Base-by-base conservation (phyloP, 106 monocot species). In the Dactylorhiza incarnata region DNA sequence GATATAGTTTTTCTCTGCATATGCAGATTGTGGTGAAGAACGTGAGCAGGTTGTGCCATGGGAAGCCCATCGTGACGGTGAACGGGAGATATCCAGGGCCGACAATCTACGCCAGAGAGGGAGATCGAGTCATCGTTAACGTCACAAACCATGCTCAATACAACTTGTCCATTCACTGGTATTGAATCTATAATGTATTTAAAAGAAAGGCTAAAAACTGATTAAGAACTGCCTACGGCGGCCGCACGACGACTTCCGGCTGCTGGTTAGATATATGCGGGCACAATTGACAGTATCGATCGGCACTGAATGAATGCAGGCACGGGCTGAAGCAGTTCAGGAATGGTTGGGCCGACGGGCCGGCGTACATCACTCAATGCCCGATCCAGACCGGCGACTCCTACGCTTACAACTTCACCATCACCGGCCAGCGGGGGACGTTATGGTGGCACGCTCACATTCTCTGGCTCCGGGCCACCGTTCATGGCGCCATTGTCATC, bases 311-410 rank as follows among this genome's bases (percentile, higher is more conserved):
- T 37, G 24, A 26, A 37, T 75, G 58, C 15, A 84, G 84, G 84
- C 84, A 84, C 45, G 84, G 84, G 22, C 7, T 84, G 75, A 79
- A 80, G 76, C 84, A 81, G 12, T 80, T 80, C 45, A 68, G 79
- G 13, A 84, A 80, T 48, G 84, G 79, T 48, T 84, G 84, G 84
- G 80, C 81, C 0, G 89, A 89, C 17, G 86, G 86, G 1, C 83
- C 87, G 12, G 83, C 73, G 37, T 86, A 83, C 74, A 80, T 86
- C 45, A 83, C 82, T 0, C 83, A 87, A 69, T 87, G 83, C 53
- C 83, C 83, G 0, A 83, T 87, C 48, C 50, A 58, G 55, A 80
- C 53, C 15, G 80, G 80, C 49, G 20, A 19, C 23, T 74, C 80
- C 1, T 80, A 80, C 45, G 53, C 63, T 8, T 80, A 80, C 24